A percentile compares a stretch with the other conserved stretches of the same genome.
Conservation (phyloP, 345 rosid genomes). For the Schrenkiella parvula region DNA sequence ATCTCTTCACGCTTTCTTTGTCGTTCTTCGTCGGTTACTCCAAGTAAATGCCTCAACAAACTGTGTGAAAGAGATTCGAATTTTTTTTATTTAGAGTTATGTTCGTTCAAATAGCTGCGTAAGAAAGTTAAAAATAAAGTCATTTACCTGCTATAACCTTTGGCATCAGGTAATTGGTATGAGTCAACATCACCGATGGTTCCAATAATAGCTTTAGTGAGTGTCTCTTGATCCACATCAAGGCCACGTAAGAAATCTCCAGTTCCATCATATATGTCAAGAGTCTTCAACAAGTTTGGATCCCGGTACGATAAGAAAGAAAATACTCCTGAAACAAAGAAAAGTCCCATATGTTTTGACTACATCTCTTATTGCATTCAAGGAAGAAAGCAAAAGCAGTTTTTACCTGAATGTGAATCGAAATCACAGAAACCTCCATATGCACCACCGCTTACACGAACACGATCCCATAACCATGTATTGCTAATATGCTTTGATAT, state of each 20-base stretch:
- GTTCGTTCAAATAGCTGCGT: neutral
- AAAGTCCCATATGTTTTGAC: neutral
- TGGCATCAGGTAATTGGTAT: constrained; percentile 97
- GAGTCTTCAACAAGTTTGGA: constrained; percentile 87
- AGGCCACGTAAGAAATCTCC: constrained; percentile 74
- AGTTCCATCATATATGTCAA: constrained; percentile 82
- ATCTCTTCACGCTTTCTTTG: constrained; percentile 82
- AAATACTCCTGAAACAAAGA: constrained; percentile 58
- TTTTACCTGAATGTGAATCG: constrained; percentile 85
- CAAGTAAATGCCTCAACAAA: constrained; percentile 66
- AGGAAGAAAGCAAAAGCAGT: neutral
- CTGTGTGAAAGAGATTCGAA: constrained; percentile 31
- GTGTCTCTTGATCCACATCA: constrained; percentile 81
- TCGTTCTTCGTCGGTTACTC: constrained; percentile 84
- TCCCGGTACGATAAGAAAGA: constrained; percentile 88
- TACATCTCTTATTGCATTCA: neutral
- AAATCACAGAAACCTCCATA: constrained; percentile 97
- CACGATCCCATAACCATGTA: constrained; percentile 98
- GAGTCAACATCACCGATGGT: constrained; percentile 93
- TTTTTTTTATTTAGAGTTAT: neutral
- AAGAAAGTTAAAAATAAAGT: neutral
- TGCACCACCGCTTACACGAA: constrained; percentile 97
- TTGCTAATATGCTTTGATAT: constrained; percentile 83
- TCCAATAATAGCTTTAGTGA: constrained; percentile 91
- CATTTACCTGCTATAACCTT: constrained; percentile 89